Evolutionary conservation across 352 stramenopile species (phyloP).

Genomic region (Phytopythium boreale): DNA sequence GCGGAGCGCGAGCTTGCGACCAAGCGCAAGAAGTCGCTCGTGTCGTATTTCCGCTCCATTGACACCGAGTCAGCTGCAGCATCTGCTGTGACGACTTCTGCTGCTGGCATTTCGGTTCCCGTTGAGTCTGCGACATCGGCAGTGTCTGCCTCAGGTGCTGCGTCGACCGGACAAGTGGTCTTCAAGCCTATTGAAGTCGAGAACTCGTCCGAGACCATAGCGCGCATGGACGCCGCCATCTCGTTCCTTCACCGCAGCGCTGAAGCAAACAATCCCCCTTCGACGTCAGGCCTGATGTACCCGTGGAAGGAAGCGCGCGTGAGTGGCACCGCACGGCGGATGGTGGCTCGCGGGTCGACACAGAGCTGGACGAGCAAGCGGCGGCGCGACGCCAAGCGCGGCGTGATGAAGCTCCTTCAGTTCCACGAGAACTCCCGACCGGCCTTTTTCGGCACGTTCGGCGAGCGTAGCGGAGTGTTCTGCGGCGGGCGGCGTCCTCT

Average conservation of each 20-base stretch:
- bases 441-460: conserved; percentile 80
- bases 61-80: conserved; percentile 13
- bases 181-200: background rate
- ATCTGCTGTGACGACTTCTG: background rate
- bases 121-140: background rate
- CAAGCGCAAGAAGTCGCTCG: conserved; percentile 65
- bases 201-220: conserved; percentile 31
- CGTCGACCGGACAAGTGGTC: background rate
- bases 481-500: conserved; percentile 64
- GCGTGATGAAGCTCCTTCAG: conserved; percentile 84
- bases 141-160: background rate
- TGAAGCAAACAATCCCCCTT: background rate
- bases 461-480: conserved; percentile 45
- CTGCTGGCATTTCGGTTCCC: background rate
- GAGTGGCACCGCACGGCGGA: background rate
- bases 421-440: conserved; percentile 84
- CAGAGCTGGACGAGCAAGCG: conserved; percentile 50
- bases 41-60: conserved; percentile 62
- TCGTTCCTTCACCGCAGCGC: conserved; percentile 16
- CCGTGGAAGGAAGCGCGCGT: background rate
- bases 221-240: conserved; percentile 47
- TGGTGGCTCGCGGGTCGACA: background rate
- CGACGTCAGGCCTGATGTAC: background rate
- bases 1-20: conserved; percentile 37
- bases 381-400: conserved; percentile 51